Evolutionary conservation across 1,284 basidiomycete genomes (phyloP).

Genomic region (Heterobasidion occidentale): DNA sequence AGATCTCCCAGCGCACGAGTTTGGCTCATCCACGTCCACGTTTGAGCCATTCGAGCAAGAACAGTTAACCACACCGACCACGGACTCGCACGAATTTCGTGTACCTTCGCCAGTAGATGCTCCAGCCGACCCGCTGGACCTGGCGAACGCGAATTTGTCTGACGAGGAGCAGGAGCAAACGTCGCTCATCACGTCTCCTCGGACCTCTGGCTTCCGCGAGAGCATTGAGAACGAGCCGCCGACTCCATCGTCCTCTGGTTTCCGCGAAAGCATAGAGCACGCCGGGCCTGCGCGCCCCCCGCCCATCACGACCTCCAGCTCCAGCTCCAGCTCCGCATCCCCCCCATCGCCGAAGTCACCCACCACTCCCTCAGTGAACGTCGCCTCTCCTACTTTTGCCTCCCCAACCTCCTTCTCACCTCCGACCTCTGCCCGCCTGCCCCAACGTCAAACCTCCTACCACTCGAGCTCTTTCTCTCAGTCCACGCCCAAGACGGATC

Average conservation of each 20-base stretch:
- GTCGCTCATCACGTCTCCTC: conserved; percentile 1
- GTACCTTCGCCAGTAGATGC: background rate
- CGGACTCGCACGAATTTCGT: conserved; percentile 13
- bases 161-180: conserved; percentile 29
- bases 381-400: conserved; percentile 5
- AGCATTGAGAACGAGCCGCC: conserved; percentile 16
- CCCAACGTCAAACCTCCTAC: conserved; percentile 13
- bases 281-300: conserved; percentile 5
- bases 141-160: conserved; percentile 24
- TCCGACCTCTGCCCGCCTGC: conserved; percentile 13
- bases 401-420: conserved; percentile 9
- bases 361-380: conserved; percentile 4
- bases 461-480: conserved; percentile 12
- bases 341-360: background rate
- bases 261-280: conserved; percentile 20
- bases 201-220: conserved; percentile 37
- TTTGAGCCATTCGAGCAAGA: conserved; percentile 20
- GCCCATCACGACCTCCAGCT: background rate
- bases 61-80: conserved; percentile 19
- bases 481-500: conserved; percentile 14
- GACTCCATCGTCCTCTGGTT: conserved; percentile 15
- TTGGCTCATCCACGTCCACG: conserved; percentile 16
- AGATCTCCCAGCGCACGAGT: conserved; percentile 31
- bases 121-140: conserved; percentile 35
- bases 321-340: background rate